Evolutionary conservation across 1,139 yeast species (phyloP).

Genomic region (Pichia norvegensis): DNA sequence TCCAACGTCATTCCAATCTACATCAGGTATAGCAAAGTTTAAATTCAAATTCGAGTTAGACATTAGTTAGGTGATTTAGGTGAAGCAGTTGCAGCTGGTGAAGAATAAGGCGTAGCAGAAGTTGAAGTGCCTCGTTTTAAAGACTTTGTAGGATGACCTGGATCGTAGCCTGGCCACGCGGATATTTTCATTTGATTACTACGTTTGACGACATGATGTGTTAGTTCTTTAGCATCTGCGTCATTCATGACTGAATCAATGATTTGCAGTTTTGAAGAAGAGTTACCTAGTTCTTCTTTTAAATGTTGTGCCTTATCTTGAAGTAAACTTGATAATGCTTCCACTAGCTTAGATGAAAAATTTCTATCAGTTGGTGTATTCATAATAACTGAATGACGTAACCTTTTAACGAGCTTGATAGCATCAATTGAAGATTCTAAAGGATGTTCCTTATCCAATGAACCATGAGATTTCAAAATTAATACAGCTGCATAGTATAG

Average conservation of each 20-base stretch:
- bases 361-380: constrained; percentile 48
- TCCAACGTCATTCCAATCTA: constrained; percentile 25
- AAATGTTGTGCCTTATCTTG: constrained; percentile 32
- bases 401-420: constrained; percentile 25
- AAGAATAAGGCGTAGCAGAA: neutral
- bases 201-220: constrained; percentile 8
- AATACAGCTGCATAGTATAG: constrained; percentile 58
- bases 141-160: constrained; percentile 46
- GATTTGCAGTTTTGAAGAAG: neutral
- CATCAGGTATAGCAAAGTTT: constrained; percentile 18
- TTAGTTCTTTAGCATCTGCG: constrained; percentile 3
- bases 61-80: neutral
- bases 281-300: constrained; percentile 15
- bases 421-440: constrained; percentile 22
- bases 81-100: neutral
- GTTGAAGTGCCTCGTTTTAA: neutral
- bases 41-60: neutral
- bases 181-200: constrained; percentile 28
- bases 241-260: constrained; percentile 5
- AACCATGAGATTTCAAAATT: constrained; percentile 41
- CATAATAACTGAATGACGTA: constrained; percentile 37
- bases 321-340: constrained; percentile 39
- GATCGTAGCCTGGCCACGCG: constrained; percentile 67
- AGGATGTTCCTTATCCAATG: neutral
- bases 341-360: constrained; percentile 44